These are phyloP conservation scores for Talaromyces rugulosus DNA, from an alignment of 2,329 filamentous ascomycete genomes.

Conservation along the genomic window DNA sequence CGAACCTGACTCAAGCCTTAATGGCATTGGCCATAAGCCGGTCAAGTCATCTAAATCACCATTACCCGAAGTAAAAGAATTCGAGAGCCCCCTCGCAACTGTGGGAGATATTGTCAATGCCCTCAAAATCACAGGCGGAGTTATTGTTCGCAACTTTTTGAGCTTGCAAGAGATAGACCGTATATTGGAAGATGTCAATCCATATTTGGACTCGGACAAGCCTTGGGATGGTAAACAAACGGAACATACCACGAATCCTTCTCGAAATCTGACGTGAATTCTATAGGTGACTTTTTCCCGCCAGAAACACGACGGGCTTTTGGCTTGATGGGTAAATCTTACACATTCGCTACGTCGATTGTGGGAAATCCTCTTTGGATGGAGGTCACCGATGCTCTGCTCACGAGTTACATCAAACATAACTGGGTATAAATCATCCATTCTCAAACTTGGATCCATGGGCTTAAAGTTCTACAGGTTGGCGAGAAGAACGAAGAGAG, in stretches of 20 bases:
- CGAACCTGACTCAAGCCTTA: too few relatives aligned
- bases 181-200: not conserved
- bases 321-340: slow-evolving; percentile 2
- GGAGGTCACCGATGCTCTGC: not conserved
- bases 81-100: not conserved
- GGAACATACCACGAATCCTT: not conserved
- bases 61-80: not conserved
- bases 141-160: not conserved
- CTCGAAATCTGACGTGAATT: not conserved
- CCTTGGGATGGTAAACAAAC: not conserved
- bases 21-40: not conserved
- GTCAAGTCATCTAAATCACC: slow-evolving; percentile 1
- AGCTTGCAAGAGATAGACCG: slow-evolving; percentile 22
- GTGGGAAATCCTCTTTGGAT: not conserved
- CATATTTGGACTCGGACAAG: not conserved
- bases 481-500: not conserved
- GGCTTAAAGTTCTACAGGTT: not conserved
- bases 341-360: not conserved
- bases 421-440: not conserved
- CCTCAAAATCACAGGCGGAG: not conserved
- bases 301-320: slow-evolving; percentile 2
- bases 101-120: not conserved
- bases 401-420: not conserved
- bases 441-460: not conserved
- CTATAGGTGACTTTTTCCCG: slow-evolving; percentile 2